Evolutionary conservation across 2,329 filamentous ascomycete species (phyloP), one percentile per base, ranked within the genome.

Genomic region (Alternaria sp.): DNA sequence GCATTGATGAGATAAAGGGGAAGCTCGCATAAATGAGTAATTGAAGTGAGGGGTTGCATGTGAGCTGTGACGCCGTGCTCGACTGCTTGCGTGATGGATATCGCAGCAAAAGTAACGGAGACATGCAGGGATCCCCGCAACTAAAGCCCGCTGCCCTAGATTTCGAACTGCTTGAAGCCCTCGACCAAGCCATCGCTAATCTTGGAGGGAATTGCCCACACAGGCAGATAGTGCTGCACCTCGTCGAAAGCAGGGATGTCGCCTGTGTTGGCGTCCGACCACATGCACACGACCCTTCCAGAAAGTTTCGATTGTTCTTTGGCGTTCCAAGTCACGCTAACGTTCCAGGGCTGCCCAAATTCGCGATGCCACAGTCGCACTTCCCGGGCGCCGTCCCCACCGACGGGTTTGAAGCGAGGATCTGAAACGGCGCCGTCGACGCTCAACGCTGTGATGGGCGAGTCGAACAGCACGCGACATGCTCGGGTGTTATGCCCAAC

Each of bases 181-280:
- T 97, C 92, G 28, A 97, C 91, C 70, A 97, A 81, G 1, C 93
- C 94, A 81, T 93, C 91, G 25, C 85, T 85, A 66, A 88, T 81
- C 81, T 97, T 97, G 5, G 89, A 89, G 26, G 93, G 84, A 10
- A 90, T 89, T 7, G 89, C 88, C 96, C 96, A 99, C 5, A 84
- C 82, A 1, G 96, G 96, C 69, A 89, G 85, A 80, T 89, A 97
- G 76, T 89, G 86, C 69, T 87, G 83, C 52, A 92, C 84, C 80
- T 98, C 94, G 70, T 96, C 91, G 55, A 95, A 86, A 1, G 94
- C 94, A 0, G 95, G 94, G 51, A 98, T 93, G 1, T 85, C 85
- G 4, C 88, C 90, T 36, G 83, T 81, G 73, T 97, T 97, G 47
- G 88, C 89, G 81, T 99, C 96, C 72, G 91, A 93, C 93, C 94